Evolutionary conservation across 495 filamentous ascomycete species (phyloP).

Genomic region (Lentithecium fluviatile): DNA sequence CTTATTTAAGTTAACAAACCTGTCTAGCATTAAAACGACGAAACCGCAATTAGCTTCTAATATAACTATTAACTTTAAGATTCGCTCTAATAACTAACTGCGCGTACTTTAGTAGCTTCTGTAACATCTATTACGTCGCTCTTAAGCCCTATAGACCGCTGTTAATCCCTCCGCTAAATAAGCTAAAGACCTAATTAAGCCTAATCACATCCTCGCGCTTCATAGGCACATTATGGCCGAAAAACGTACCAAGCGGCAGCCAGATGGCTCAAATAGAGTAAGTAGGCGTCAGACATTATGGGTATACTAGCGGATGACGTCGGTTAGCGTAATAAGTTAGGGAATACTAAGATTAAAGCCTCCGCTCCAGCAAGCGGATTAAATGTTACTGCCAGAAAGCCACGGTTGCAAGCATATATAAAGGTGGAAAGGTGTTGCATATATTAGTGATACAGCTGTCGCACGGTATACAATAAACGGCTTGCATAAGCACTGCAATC

Average conservation of each 20-base stretch:
- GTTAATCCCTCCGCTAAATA: background rate
- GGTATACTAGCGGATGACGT: background rate
- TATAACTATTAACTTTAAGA: too few relatives aligned
- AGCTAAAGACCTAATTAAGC: slow-evolving; percentile 5
- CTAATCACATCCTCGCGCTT: slow-evolving; percentile 9
- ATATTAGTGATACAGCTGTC: slow-evolving; percentile 2
- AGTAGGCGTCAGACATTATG: background rate
- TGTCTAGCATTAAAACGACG: too few relatives aligned
- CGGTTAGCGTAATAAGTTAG: slow-evolving; percentile 2
- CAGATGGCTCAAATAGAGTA: slow-evolving; percentile 3
- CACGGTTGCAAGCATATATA: too few relatives aligned
- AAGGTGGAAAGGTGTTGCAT: slow-evolving; percentile 3
- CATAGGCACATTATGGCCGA: background rate
- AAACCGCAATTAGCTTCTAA: too few relatives aligned
- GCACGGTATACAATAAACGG: background rate
- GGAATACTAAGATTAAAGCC: background rate
- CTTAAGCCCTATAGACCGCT: background rate
- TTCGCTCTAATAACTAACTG: too few relatives aligned
- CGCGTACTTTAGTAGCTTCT: slow-evolving; percentile 1
- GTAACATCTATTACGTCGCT: slow-evolving; percentile 2
- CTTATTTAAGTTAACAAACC: too few relatives aligned
- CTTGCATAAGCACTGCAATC: too few relatives aligned
- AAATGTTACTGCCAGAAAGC: slow-evolving; percentile 4
- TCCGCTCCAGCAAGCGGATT: slow-evolving; percentile 10
- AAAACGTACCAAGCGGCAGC: slow-evolving; percentile 4